Evolutionary conservation across 495 filamentous ascomycete genomes (phyloP), one percentile per base, ranked within the genome.

Genomic region (Xylaria flabelliformis): DNA sequence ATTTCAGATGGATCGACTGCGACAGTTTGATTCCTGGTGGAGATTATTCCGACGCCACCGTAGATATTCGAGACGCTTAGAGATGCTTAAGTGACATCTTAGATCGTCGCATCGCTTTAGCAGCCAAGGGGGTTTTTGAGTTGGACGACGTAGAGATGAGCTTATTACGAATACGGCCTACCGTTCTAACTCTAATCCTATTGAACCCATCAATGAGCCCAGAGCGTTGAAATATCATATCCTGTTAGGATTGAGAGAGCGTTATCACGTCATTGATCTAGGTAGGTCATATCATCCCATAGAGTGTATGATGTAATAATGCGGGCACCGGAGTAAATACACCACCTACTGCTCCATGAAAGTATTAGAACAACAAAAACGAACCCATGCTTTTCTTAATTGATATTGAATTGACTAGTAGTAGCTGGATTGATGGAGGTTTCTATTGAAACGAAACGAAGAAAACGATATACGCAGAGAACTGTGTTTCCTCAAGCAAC

Each of bases 111-210:
- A 46, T 44, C 26, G 19, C n/a, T 55, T 21, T 17, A 32, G 41
- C 29, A 2, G 56, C 12, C 21, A 4, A 32, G 7, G 9, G 64
- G 21, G n/a, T n/a, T 41, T 59, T 41, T 44, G 34, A 24, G 66
- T 59, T 48, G 53, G 36, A 39, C 66, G 66, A 32, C 66, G 51
- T 68, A 39, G 64, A 55, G 64, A 67, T 55, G 50, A 67, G 50
- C 42, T 17, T 39, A 39, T 29, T 67, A 12, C 64, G 17, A 21
- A 44, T 34, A 42, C n/a, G 48, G 8, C 6, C 9, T 19, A 36
- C 13, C 36, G 39, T 34, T 24, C 6, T n/a, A 21, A 59, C 36
- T 29, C 36, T 17, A 56, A 29, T 41, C 36, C 21, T 13, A 32
- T 39, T 10, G 46, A 29, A 26, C 36, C 21, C 12, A 44, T 39